Percentiles rank a stretch among this genome's conserved stretches.
phyloP scores from a whole-genome alignment of 1,139 yeast genomes.

The Scheffersomyces cryptocercus region DNA sequence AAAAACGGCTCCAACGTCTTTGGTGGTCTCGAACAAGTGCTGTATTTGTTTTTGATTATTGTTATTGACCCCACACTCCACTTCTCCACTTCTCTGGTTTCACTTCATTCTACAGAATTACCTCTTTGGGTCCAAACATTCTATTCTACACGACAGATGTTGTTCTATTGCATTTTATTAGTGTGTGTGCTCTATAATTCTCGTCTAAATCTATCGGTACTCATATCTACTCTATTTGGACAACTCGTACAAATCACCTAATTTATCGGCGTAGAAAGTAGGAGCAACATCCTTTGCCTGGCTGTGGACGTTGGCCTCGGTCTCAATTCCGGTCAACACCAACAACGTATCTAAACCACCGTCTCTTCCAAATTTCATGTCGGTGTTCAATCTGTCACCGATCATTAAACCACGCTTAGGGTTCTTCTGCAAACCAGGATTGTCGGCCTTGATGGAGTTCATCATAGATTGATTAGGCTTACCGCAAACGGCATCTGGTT shows the following conservation, averaged over 20 bases:
- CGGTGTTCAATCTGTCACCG: conserved; percentile 95
- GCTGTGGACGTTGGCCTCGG: conserved; percentile 55
- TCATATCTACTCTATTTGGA: background rate
- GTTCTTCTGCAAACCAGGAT: conserved; percentile 46
- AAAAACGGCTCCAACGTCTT: too few relatives aligned
- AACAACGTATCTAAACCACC: conserved; percentile 84
- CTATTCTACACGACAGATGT: too few relatives aligned
- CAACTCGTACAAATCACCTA: conserved; percentile 75
- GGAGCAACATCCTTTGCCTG: conserved; percentile 54
- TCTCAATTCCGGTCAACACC: conserved; percentile 89
- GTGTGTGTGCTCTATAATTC: too few relatives aligned
- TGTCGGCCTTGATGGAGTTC: conserved; percentile 79
- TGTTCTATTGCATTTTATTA: too few relatives aligned
- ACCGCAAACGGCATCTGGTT: conserved; percentile 72
- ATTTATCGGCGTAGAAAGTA: conserved; percentile 64
- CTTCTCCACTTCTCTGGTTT: too few relatives aligned
- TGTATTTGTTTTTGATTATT: too few relatives aligned
- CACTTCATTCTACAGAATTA: too few relatives aligned
- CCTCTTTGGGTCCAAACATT: too few relatives aligned
- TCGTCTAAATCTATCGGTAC: too few relatives aligned
- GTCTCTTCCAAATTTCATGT: conserved; percentile 84
- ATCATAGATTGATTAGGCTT: conserved; percentile 91
- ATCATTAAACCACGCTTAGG: conserved; percentile 80
- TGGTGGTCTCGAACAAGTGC: too few relatives aligned
- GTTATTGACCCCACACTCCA: too few relatives aligned